These are phyloP conservation scores for Leccinum cinnamomeum DNA, from an alignment of 1,284 basidiomycete species.

Conservation along the genomic window DNA sequence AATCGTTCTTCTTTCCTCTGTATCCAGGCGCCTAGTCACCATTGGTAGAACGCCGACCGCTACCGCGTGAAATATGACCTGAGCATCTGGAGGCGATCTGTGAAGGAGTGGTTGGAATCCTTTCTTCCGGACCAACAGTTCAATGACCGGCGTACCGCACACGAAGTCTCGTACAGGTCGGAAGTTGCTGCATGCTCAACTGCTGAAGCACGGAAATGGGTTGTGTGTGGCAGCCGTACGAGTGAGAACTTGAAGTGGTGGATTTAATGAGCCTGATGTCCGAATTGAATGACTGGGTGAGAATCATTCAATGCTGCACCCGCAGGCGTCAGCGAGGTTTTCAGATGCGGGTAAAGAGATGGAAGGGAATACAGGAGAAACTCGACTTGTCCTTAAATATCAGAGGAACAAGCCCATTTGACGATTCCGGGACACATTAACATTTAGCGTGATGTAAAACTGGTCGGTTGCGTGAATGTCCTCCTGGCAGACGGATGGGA, in stretches of 20 bases:
- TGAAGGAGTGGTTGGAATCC: conserved; percentile 40
- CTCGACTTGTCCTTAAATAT: conserved; percentile 35
- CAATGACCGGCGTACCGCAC: conserved; percentile 29
- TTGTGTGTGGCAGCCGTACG: conserved; percentile 21
- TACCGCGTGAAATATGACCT: conserved; percentile 75
- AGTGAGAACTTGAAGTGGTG: conserved; percentile 22
- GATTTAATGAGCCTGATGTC: conserved; percentile 32
- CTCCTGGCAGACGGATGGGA: conserved; percentile 26
- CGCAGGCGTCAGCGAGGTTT: conserved; percentile 19
- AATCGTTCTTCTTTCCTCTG: conserved; percentile 65
- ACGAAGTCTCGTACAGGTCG: conserved; percentile 44
- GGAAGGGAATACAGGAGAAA: conserved; percentile 16
- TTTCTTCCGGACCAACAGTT: conserved; percentile 27
- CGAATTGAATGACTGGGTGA: conserved; percentile 22
- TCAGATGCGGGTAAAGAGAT: conserved; percentile 12
- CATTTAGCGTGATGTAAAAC: conserved; percentile 35
- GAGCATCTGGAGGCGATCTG: conserved; percentile 64
- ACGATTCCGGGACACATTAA: conserved; percentile 31
- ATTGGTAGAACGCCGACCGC: conserved; percentile 60
- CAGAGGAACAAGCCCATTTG: conserved; percentile 17
- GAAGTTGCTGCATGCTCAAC: conserved; percentile 15
- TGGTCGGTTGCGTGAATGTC: conserved; percentile 31
- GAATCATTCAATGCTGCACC: conserved; percentile 29
- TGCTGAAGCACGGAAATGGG: conserved; percentile 8
- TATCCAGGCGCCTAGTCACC: conserved; percentile 72